Percentiles rank a stretch among this genome's conserved stretches.
phyloP scores from a whole-genome alignment of 306 rosid genomes.

The Trifolium repens region DNA sequence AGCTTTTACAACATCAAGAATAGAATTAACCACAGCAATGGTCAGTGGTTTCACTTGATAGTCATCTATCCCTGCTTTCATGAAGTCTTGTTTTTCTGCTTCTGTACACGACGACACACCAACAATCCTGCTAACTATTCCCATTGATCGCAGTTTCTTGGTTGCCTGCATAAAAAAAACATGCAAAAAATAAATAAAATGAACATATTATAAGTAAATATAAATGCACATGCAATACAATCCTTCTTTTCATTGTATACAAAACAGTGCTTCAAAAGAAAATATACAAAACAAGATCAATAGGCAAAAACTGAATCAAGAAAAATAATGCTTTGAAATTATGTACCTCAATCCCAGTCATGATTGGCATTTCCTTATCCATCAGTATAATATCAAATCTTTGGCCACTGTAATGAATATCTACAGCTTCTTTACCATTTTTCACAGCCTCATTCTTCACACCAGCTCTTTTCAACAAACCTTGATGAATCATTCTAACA shows the following conservation, averaged over 20 bases:
- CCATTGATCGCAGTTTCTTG: conserved; percentile 65
- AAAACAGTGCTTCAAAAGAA: background rate
- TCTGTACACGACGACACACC: conserved; percentile 59
- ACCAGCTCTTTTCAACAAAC: conserved; percentile 52
- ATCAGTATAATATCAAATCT: conserved; percentile 74
- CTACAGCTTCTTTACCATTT: conserved; percentile 82
- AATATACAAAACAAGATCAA: background rate
- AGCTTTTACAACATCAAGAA: conserved; percentile 41
- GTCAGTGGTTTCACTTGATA: conserved; percentile 68
- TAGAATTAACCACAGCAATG: conserved; percentile 47
- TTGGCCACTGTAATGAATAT: conserved; percentile 54
- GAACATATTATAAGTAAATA: too few species aligned
- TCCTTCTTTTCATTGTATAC: background rate
- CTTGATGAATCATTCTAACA: conserved; percentile 52
- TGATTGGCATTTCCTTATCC: conserved; percentile 81
- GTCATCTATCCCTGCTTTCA: conserved; percentile 67
- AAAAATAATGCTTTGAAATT: background rate
- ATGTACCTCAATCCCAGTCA: conserved; percentile 70
- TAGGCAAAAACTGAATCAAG: background rate
- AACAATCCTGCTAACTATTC: conserved; percentile 53
- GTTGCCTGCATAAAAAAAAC: conserved; percentile 57
- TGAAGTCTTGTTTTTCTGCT: conserved; percentile 48
- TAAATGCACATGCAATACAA: too few species aligned
- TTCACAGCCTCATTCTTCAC: conserved; percentile 51
- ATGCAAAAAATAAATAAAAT: background rate